Conservation (phyloP, 768 basidiomycete genomes). For the Boletus speciosus region DNA sequence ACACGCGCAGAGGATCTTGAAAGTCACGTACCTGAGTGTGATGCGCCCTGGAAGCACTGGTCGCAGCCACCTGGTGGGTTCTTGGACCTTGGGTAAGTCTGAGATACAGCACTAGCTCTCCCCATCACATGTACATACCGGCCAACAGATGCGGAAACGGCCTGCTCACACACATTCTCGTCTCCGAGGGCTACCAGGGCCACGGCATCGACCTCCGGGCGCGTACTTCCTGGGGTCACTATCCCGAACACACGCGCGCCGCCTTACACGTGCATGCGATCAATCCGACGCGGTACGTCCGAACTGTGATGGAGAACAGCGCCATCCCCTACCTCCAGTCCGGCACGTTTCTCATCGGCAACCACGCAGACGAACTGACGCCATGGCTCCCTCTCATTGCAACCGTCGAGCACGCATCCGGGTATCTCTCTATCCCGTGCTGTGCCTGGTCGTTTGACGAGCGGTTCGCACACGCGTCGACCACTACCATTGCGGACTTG, state of each 20-base stretch:
- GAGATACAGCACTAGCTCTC: neutral
- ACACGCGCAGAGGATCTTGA: neutral
- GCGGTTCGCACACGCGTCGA: constrained; percentile 52
- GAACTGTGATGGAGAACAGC: neutral
- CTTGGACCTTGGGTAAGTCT: constrained; percentile 75
- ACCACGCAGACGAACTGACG: constrained; percentile 95
- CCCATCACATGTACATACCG: neutral
- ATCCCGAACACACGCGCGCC: constrained; percentile 58
- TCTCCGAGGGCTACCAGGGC: constrained; percentile 80
- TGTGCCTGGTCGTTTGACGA: constrained; percentile 82
- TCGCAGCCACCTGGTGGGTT: constrained; percentile 82
- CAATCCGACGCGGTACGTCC: constrained; percentile 45
- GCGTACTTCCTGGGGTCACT: constrained; percentile 80
- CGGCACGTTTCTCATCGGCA: constrained; percentile 80
- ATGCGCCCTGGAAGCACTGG: constrained; percentile 65
- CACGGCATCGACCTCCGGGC: constrained; percentile 83
- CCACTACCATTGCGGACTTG: constrained; percentile 25
- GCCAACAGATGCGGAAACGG: constrained; percentile 82
- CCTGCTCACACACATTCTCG: constrained; percentile 83
- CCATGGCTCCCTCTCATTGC: constrained; percentile 90
- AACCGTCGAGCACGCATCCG: constrained; percentile 54
- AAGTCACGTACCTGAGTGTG: neutral
- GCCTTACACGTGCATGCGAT: constrained; percentile 67
- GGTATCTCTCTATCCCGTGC: constrained; percentile 85
- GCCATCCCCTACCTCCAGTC: constrained; percentile 34